Evolutionary conservation across 2,329 filamentous ascomycete genomes (phyloP), one percentile per base, ranked within the genome.

Genomic region (Xylariales sp.): DNA sequence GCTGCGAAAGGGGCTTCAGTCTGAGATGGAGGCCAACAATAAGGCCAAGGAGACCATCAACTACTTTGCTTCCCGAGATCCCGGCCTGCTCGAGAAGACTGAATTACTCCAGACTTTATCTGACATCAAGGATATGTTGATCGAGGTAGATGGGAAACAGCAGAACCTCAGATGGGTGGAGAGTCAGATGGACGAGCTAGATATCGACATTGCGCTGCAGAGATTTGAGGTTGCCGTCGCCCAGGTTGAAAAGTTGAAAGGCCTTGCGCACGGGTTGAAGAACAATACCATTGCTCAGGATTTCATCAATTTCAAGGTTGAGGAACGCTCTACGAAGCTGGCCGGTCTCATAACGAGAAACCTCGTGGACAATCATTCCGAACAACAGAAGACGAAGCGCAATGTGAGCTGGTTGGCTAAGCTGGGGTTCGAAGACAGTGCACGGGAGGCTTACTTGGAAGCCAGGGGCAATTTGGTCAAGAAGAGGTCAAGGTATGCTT

Each of bases 81-180:
- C 86, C 1, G 81, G 82, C 1, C 71, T 90, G 18, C 70, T 90
- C 31, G 84, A 88, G 56, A 89, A 90, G 62, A 81, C 85, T 0
- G 86, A 91, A 44, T 69, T 93, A 3, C 74, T 95, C 11, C 88
- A 93, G 57, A 84, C 80, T 6, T 65, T 89, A 8, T 88, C 88
- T 2, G 80, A 83, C 47, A 81, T 85, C 53, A 88, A 88, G 57
- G 87, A 94, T 60, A 85, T 95, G 67, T 78, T 95, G 42, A 90
- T 98, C 51, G 93, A 98, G 54, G 88, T 95, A 11, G 93, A 97
- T 55, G 93, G 93, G 36, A 95, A 95, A 56, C 90, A 96, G 62
- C 88, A 97, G 59, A 96, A 93, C 59, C 75, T 98, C 34, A 86
- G 91, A 40, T 96, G 88, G 88, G 88, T 98, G 0, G 93, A 98